Evolutionary conservation across 2,329 filamentous ascomycete genomes (phyloP).

Genomic region (Coniella lustricola): DNA sequence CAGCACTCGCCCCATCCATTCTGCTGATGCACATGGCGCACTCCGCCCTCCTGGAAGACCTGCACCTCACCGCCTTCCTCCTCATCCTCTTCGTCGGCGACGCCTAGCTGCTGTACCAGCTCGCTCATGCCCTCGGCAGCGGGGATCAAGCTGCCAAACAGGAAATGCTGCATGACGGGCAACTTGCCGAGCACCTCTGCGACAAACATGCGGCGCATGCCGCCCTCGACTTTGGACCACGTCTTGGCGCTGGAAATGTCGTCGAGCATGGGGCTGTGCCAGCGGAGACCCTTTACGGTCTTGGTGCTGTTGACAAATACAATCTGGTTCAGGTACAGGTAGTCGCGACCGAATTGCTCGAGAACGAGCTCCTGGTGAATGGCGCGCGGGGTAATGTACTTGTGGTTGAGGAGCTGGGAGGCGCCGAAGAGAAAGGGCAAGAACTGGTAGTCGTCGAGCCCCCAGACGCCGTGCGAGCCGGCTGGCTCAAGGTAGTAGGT

Average conservation of each 20-base stretch:
- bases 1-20: conserved; percentile 92
- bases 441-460: conserved; percentile 95
- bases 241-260: conserved; percentile 87
- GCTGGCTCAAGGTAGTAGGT: conserved; percentile 97
- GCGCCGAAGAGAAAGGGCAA: conserved; percentile 92
- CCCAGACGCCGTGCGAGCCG: conserved; percentile 96
- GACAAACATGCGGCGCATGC: conserved; percentile 96
- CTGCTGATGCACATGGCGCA: conserved; percentile 64
- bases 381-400: conserved; percentile 66
- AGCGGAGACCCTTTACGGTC: conserved; percentile 86
- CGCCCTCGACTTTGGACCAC: conserved; percentile 88
- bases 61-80: conserved; percentile 51
- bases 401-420: conserved; percentile 80
- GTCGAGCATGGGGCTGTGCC: conserved; percentile 98
- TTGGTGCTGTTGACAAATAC: conserved; percentile 94
- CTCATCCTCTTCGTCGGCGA: conserved; percentile 37
- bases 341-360: conserved; percentile 79
- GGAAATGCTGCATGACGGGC: conserved; percentile 97
- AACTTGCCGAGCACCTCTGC: conserved; percentile 88
- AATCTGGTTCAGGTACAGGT: conserved; percentile 87
- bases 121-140: conserved; percentile 76
- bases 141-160: conserved; percentile 82
- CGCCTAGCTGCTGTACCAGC: conserved; percentile 42
- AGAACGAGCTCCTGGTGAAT: conserved; percentile 86
- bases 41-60: conserved; percentile 55